A percentile compares a stretch with the other conserved stretches of the same genome.
These are phyloP conservation scores for Phytomonas serpens DNA, from an alignment of 208 protist genomes.

Conservation along the genomic window DNA sequence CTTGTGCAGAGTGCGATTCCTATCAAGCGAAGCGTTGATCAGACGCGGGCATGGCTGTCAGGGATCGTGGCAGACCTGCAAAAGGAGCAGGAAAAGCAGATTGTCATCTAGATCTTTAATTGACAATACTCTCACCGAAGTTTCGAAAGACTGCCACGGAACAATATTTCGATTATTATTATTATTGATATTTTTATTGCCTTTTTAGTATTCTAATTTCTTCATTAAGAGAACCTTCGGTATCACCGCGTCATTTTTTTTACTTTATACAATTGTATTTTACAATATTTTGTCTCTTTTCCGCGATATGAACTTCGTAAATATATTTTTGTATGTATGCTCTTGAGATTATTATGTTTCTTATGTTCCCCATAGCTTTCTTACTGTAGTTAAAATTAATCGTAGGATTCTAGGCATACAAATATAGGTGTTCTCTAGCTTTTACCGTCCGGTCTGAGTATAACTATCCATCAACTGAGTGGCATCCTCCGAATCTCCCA, in stretches of 20 bases:
- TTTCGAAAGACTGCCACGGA: not conserved
- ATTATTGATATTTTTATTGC: not conserved
- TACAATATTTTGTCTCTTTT: not conserved
- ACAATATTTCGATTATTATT: not conserved
- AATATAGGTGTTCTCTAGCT: not conserved
- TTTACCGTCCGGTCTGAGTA: not conserved
- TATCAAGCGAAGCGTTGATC: constrained; percentile 16
- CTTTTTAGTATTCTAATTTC: not conserved
- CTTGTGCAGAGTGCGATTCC: constrained; percentile 35
- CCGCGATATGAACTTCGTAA: not conserved
- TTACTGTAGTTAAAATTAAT: not conserved
- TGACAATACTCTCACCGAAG: not conserved
- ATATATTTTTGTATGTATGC: constrained; percentile 5
- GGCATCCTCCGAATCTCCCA: not conserved
- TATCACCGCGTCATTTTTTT: not conserved
- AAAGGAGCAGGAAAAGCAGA: constrained; percentile 21
- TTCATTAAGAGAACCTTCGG: no score
- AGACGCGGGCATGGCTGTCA: constrained; percentile 10
- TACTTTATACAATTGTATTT: not conserved
- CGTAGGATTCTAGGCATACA: not conserved
- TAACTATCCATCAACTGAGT: not conserved
- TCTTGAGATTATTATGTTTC: constrained; percentile 11
- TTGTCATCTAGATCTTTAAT: constrained; percentile 9
- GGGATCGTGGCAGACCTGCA: constrained; percentile 15
- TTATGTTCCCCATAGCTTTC: not conserved